Conservation (phyloP, 441 rosid species). For the Omphalea diandra region DNA sequence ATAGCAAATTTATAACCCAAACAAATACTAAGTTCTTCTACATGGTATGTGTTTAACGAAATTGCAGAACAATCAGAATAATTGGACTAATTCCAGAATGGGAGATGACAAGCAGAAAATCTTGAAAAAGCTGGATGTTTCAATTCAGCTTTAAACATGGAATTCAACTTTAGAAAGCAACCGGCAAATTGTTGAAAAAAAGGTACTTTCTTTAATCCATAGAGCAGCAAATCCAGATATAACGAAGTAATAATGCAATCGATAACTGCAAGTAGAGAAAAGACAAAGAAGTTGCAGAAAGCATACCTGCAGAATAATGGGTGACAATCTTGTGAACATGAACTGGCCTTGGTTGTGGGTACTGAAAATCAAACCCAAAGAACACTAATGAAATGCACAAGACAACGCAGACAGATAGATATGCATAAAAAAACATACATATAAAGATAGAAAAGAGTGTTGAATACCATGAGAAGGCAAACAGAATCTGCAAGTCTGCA, state of each 20-base stretch:
- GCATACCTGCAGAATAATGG: conserved; percentile 55
- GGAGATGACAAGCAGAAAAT: no score
- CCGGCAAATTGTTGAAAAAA: neutral
- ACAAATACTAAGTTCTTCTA: no score
- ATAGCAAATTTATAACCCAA: no score
- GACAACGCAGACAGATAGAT: neutral
- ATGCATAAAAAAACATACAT: neutral
- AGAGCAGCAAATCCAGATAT: neutral
- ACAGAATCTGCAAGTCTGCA: conserved; percentile 56
- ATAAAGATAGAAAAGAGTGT: conserved; percentile 15
- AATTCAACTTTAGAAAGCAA: neutral
- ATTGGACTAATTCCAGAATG: no score
- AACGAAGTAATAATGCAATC: neutral
- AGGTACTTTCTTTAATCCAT: neutral
- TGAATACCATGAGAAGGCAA: conserved; percentile 56
- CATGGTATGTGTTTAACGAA: no score
- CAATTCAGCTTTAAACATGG: neutral
- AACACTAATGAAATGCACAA: neutral
- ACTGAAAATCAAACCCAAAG: conserved; percentile 44
- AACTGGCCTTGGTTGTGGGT: conserved; percentile 44
- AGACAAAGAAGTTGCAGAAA: neutral
- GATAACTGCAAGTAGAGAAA: neutral
- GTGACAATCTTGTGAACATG: conserved; percentile 40
- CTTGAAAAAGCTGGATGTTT: neutral
- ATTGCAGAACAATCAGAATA: no score